Evolutionary conservation across 1,139 yeast species (phyloP), one percentile per base, ranked within the genome.

Genomic region (Yamadazyma friedrichii): DNA sequence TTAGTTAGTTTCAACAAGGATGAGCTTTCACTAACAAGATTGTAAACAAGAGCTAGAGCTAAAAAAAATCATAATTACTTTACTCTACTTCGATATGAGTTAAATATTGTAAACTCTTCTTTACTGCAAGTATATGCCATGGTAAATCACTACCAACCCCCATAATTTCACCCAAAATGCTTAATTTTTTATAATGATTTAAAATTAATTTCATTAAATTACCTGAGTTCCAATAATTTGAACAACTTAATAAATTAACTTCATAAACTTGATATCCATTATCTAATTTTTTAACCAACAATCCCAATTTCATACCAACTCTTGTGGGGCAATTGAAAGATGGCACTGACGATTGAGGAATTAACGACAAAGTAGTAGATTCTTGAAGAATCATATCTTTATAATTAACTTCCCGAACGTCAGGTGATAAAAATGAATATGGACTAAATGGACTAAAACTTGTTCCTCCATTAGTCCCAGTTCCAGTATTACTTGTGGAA

Each of bases 111-210:
- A 84, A 59, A 50, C 82, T 70, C 55, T 85, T 87, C 26, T 78
- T 75, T 6, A 88, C 95, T 0, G 95, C 88, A 25, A 78, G 67
- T 25, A 88, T 74, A 59, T 88, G 96, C 88, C 95, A 86, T n/a
- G 97, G 97, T 2, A 83, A 66, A 13, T 70, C 47, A 49, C 53
- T 58, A 20, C 33, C 25, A 11, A 27, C 36, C 3, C 35, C 35
- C 31, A 35, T 9, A 11, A 65, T 62, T 50, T 65, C 74, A 45
- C 63, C 74, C 53, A 79, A 58, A 2, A 80, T 72, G 1, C 84
- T 80, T 46, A 88, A 58, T 40, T 81, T 78, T 52, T 87, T 76
- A 61, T 82, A 87, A 50, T 89, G 96, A 24, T 64, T 61, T 48
- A 89, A 62, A 2, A 88, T 57, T 10, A 76, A 70, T 49, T 73